phyloP scores from a whole-genome alignment of 345 rosid species.

The Draba incana region DNA sequence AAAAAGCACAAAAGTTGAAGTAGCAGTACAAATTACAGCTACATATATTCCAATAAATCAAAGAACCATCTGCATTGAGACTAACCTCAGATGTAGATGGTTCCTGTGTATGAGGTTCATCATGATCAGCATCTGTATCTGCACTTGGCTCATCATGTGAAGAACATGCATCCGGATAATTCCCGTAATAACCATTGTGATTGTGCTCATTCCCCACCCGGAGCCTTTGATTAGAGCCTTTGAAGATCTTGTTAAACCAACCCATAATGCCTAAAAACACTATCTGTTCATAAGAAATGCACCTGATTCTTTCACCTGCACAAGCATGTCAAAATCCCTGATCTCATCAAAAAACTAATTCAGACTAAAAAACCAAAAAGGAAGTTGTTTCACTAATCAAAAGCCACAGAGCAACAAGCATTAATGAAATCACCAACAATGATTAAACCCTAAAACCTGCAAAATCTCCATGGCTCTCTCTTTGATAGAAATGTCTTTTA shows the following conservation, averaged over 20 bases:
- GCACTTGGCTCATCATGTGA: constrained; percentile 36
- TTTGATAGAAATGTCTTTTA: not conserved
- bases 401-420: not conserved
- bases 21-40: constrained; percentile 2
- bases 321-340: constrained; percentile 16
- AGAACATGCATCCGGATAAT: constrained; percentile 39
- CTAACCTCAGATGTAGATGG: constrained; percentile 79
- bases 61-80: constrained; percentile 1
- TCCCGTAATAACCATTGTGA: constrained; percentile 51
- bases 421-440: constrained; percentile 7
- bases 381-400: not conserved
- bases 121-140: constrained; percentile 39
- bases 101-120: constrained; percentile 42
- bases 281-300: constrained; percentile 56
- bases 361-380: not conserved
- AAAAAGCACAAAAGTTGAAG: constrained; percentile 16
- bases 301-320: constrained; percentile 45
- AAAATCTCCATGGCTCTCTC: not conserved
- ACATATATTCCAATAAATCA: not conserved
- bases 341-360: constrained; percentile 4
- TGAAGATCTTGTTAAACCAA: constrained; percentile 86
- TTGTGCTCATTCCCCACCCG: constrained; percentile 54
- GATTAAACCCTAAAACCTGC: constrained; percentile 26
- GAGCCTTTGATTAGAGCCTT: constrained; percentile 67
- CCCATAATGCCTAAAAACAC: constrained; percentile 55